These are phyloP conservation scores for Anethum foeniculum DNA, from an alignment of 140 eudicot genomes.

Conservation along the genomic window DNA sequence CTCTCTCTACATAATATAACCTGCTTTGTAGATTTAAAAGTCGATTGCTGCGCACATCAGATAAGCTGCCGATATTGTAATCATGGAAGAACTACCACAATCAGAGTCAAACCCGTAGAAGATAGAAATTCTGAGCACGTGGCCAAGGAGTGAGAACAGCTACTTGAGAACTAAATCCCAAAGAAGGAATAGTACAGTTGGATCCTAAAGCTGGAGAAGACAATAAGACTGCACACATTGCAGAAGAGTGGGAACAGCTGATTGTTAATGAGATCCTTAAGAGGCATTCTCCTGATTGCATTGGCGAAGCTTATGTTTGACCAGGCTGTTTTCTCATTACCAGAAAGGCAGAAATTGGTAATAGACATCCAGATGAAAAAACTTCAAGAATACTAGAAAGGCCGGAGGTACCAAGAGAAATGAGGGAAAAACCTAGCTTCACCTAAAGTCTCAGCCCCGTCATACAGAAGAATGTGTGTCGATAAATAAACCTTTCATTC, in stretches of 20 bases:
- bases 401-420: slow-evolving; percentile 70
- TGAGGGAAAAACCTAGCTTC: slow-evolving; percentile 48
- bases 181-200: slow-evolving; percentile 18
- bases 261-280: slow-evolving; percentile 51
- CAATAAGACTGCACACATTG: slow-evolving; percentile 28
- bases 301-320: slow-evolving; percentile 31
- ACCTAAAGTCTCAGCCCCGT: slow-evolving; percentile 30
- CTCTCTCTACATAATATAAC: no score
- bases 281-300: slow-evolving; percentile 39
- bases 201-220: slow-evolving; percentile 30
- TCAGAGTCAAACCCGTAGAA: slow-evolving; percentile 6
- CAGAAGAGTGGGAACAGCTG: slow-evolving; percentile 43
- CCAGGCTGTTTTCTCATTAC: slow-evolving; percentile 24
- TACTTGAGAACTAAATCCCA: not conserved
- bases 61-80: not conserved
- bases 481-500: slow-evolving; percentile 24
- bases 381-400: slow-evolving; percentile 72
- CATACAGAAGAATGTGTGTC: slow-evolving; percentile 26
- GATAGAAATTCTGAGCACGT: slow-evolving; percentile 8
- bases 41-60: slow-evolving; percentile 1
- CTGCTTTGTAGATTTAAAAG: no score
- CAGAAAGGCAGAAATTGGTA: not conserved
- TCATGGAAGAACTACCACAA: slow-evolving; percentile 9
- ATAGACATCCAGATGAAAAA: no score
- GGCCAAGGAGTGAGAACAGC: slow-evolving; percentile 30